Evolutionary conservation across 1,284 basidiomycete genomes (phyloP), one percentile per base, ranked within the genome.

Genomic region (Taiwanofungus camphoratus): DNA sequence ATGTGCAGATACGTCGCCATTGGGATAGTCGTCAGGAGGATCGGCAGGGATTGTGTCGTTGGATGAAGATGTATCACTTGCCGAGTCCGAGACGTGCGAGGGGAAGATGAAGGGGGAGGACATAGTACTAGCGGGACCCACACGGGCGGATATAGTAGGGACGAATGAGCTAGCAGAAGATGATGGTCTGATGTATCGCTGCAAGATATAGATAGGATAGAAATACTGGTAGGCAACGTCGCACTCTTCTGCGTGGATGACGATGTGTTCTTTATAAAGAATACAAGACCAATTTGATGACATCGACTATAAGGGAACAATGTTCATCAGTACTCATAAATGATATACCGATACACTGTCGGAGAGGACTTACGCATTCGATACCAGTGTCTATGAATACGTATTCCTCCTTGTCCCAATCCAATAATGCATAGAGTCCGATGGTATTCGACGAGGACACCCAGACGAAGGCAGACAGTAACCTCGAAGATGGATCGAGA

Each of bases 281-380:
- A 85, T 83, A 54, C 82, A 86, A 22, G 82, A 84, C 83, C 83
- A 86, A 47, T 85, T 84, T 9, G 79, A 79, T 16, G 77, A 76
- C 52, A 70, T 65, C 12, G 73, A 68, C 79, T 79, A 50, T 48
- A 34, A 46, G 36, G 33, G 31, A 23, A 45, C 42, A 49, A 27
- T 40, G 15, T 26, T 18, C 9, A 38, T n/a, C n/a, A n/a, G n/a
- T n/a, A n/a, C n/a, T n/a, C n/a, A n/a, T n/a, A n/a, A n/a, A n/a
- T n/a, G n/a, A n/a, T n/a, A n/a, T n/a, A n/a, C n/a, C n/a, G n/a
- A n/a, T n/a, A n/a, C n/a, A n/a, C n/a, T n/a, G n/a, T n/a, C n/a
- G 27, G 11, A 46, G 20, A n/a, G 29, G 22, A 76, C 80, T 64
- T 55, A 85, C 82, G 56, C 79, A 84, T 63, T 77, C 71, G 21